Evolutionary conservation across 345 rosid species (phyloP).

Genomic region (Noccaea caerulescens): DNA sequence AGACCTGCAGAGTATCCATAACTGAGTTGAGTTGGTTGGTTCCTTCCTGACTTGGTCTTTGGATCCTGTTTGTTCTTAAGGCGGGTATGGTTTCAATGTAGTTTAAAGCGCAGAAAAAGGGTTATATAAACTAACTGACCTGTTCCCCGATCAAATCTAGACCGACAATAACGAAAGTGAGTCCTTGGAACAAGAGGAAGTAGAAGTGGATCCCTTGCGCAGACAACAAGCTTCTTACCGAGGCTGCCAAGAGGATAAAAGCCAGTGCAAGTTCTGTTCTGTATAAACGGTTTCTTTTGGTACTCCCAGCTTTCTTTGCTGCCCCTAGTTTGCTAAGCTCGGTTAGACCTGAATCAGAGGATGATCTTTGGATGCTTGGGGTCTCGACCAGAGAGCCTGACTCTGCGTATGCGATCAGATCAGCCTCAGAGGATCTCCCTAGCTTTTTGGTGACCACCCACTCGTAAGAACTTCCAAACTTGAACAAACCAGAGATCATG

Average conservation of each 20-base stretch:
- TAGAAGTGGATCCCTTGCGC: constrained; percentile 93
- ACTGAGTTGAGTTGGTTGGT: constrained; percentile 25
- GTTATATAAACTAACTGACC: constrained; percentile 49
- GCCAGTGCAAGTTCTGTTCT: constrained; percentile 80
- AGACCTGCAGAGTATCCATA: constrained; percentile 13
- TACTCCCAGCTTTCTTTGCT: constrained; percentile 47
- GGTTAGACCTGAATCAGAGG: constrained; percentile 70
- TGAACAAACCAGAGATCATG: constrained; percentile 89
- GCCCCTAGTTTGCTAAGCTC: constrained; percentile 59
- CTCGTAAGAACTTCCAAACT: constrained; percentile 82
- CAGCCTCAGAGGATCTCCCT: constrained; percentile 93
- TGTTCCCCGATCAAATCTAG: constrained; percentile 95
- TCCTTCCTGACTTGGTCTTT: constrained; percentile 25
- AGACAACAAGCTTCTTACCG: constrained; percentile 76
- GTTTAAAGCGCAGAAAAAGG: constrained; percentile 29
- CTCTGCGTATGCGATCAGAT: constrained; percentile 71
- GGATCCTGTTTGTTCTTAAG: constrained; percentile 1
- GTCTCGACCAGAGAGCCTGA: constrained; percentile 55
- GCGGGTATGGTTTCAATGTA: not conserved
- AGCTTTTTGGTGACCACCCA: constrained; percentile 93
- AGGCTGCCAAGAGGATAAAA: constrained; percentile 66
- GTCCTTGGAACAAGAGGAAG: constrained; percentile 87
- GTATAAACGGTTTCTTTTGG: constrained; percentile 63
- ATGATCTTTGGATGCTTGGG: constrained; percentile 52
- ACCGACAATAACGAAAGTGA: constrained; percentile 78